Conservation (phyloP, 108 stramenopile genomes). For the Cyclotella cryptica region DNA sequence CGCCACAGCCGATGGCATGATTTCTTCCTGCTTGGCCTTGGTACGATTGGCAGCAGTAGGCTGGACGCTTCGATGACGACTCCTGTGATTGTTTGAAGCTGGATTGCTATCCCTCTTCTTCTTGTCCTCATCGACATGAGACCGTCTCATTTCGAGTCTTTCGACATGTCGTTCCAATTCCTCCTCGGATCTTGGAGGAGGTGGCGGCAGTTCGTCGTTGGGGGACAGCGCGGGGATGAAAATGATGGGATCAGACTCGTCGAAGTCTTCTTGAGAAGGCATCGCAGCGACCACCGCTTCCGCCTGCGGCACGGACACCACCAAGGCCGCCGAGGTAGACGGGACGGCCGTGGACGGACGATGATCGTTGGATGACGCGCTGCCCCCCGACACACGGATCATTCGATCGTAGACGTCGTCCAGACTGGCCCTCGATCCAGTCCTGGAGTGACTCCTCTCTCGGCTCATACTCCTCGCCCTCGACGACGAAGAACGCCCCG, state of each 20-base stretch:
- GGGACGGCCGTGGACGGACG: neutral
- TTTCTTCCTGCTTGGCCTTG: too few relatives aligned
- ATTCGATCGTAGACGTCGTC: too few relatives aligned
- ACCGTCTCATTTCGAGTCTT: constrained; percentile 36
- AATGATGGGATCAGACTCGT: constrained; percentile 53
- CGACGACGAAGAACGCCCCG: neutral
- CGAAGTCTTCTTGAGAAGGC: constrained; percentile 21
- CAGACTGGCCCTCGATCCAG: too few relatives aligned
- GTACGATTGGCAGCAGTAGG: too few relatives aligned
- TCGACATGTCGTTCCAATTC: constrained; percentile 28
- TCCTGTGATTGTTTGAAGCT: too few relatives aligned
- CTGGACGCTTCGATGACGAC: too few relatives aligned
- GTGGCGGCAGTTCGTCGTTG: constrained; percentile 25
- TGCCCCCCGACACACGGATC: neutral
- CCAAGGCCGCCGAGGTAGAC: neutral
- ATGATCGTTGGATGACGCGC: neutral
- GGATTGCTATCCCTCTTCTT: constrained; percentile 12
- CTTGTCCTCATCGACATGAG: constrained; percentile 17
- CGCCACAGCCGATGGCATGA: constrained; percentile 20
- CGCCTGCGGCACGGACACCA: neutral
- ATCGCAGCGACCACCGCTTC: neutral
- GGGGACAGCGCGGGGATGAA: constrained; percentile 18
- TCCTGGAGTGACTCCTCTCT: neutral
- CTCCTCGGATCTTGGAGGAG: constrained; percentile 33
- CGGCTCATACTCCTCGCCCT: constrained; percentile 5